Evolutionary conservation across 257 asterid genomes (phyloP), one percentile per base, ranked within the genome.

Genomic region (Nicotiana tabacum): DNA sequence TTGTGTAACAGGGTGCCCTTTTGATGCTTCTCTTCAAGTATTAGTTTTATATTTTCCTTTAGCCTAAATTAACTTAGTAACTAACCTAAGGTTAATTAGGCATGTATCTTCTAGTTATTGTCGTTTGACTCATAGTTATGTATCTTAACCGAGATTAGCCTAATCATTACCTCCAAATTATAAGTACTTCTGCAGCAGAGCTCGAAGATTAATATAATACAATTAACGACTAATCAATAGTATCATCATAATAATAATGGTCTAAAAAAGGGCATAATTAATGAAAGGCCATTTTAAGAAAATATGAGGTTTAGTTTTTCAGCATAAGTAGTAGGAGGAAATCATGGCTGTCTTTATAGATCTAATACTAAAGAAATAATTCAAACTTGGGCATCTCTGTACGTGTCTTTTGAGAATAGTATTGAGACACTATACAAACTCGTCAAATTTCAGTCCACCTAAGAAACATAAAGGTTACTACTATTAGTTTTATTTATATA

Each of bases 361-460:
- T 88, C 84, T 72, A 77, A 69, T 78, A 82, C 65, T 84, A 86
- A 89, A 78, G 55, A 78, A 89, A 82, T 88, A 83, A 77, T 81
- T 57, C 77, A 76, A 78, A 76, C 83, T 60, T 39, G 9, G 37
- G 43, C 82, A 35, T 33, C 29, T 62, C 17, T 74, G 11, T 83
- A 83, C 84, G 88, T 88, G 95, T 86, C 92, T 77, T 87, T 92
- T 92, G 84, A 78, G 89, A 77, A 29, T 88, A 32, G 88, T 82
- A 80, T 89, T 77, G 91, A 85, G 93, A 13, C 94, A 80, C 93
- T 88, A 82, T 85, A 86, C 87, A 88, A 86, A 87, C 94, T 87
- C 86, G 83, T 80, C 86, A 80, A 79, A 79, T 29, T 79, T 79
- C 62, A 76, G 64, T 60, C 58, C 83, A 61, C 78, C 62, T 72